Percentiles rank a stretch among this genome's conserved stretches.
These are phyloP conservation scores for Ichthyophthirius multifiliis DNA, from an alignment of 169 alveolate genomes.

Conservation along the genomic window DNA sequence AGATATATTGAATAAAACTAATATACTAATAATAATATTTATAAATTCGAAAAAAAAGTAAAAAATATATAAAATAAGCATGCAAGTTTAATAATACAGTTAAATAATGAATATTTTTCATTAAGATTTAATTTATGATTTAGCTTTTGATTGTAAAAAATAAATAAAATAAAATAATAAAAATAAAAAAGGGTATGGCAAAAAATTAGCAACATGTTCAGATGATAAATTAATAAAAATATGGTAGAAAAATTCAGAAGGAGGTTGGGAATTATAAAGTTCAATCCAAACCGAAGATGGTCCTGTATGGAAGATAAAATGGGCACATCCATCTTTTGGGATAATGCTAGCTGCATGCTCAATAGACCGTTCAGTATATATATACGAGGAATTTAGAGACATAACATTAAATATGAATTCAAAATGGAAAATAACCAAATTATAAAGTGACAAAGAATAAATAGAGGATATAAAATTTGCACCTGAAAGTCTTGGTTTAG, in stretches of 20 bases:
- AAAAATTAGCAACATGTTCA: not conserved
- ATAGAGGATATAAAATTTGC: slow-evolving; percentile 37
- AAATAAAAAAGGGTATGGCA: not conserved
- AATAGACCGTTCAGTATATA: not conserved
- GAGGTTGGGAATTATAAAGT: not conserved
- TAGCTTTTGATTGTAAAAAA: slow-evolving; percentile 1
- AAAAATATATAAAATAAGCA: too few species aligned
- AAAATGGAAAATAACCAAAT: not conserved
- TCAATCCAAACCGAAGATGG: slow-evolving; percentile 30
- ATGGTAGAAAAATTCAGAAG: not conserved
- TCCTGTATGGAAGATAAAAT: slow-evolving; percentile 45
- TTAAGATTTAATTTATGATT: not conserved
- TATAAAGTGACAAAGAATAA: slow-evolving; percentile 20
- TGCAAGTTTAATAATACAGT: too few species aligned
- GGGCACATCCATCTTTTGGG: slow-evolving; percentile 64
- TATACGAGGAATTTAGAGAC: not conserved
- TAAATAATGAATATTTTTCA: not conserved
- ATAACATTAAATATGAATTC: too few species aligned
- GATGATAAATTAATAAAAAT: not conserved
- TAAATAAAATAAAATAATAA: too few species aligned
- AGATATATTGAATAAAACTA: too few species aligned
- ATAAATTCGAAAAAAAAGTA: too few species aligned
- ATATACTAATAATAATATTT: too few species aligned
- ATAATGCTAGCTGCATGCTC: slow-evolving; percentile 46
- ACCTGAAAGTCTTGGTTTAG: slow-evolving; percentile 1